Conservation (phyloP, 2,329 filamentous ascomycete species). For the Ophiocordyceps camponoti-leonardi region DNA sequence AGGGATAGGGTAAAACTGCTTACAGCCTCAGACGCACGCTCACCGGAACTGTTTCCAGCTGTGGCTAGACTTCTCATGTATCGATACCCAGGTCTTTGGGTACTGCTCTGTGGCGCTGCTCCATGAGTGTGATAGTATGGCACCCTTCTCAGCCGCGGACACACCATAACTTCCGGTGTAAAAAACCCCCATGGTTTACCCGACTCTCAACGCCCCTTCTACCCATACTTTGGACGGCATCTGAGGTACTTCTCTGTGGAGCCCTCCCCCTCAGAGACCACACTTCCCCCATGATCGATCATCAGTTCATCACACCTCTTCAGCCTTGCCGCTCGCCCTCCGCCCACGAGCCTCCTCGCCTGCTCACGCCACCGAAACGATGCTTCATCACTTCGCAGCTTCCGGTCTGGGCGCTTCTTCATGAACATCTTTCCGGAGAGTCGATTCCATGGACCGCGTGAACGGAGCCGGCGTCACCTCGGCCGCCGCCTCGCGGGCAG, state of each 20-base stretch:
- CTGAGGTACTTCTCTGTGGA: neutral
- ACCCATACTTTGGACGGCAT: neutral
- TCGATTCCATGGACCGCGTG: slow-evolving; percentile 19
- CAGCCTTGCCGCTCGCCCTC: neutral
- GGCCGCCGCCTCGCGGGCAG: slow-evolving; percentile 34
- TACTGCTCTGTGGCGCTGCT: neutral
- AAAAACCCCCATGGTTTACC: neutral
- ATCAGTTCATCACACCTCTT: neutral
- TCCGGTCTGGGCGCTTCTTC: slow-evolving; percentile 3
- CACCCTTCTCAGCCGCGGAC: neutral
- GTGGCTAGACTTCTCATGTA: neutral
- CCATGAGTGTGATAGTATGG: neutral
- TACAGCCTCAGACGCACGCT: too few species aligned
- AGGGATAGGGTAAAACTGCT: too few species aligned
- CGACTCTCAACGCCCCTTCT: neutral
- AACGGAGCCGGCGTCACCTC: slow-evolving; percentile 12
- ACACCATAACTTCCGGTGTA: neutral
- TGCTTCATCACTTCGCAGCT: neutral
- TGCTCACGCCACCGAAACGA: neutral
- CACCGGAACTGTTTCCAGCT: too few species aligned
- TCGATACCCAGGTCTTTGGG: neutral
- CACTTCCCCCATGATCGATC: neutral
- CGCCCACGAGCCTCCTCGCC: neutral
- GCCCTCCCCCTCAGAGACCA: neutral
- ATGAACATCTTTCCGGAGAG: slow-evolving; percentile 4